Base-by-base conservation (phyloP, 805 yeast species). In the Candida wancherniae region DNA sequence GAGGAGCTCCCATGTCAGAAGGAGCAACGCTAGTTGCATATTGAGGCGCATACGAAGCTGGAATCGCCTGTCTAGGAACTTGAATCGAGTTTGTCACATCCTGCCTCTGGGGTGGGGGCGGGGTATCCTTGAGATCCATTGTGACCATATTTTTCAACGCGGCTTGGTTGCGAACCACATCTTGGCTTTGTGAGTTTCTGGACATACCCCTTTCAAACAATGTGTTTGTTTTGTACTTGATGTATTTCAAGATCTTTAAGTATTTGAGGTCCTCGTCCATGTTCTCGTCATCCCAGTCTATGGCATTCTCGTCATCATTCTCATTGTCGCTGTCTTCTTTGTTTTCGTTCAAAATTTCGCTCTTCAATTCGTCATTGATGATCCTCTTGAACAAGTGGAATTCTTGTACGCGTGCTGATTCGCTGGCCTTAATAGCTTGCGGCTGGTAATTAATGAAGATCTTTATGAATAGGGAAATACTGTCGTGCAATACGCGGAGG, bases 231-330 rank as follows among this genome's bases (percentile, higher is more conserved):
- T 63, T 66, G 44, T 66, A 64, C 47, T 62, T 57, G 35, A 66
- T 49, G 44, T 58, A 63, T 42, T 65, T 65, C 40, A 65, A 50
- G 5, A 62, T 58, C 30, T 63, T 63, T 36, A 65, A 48, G 34
- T 61, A 65, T 37, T 66, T 66, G 48, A 64, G 56, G 40, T 65
- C 71, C 41, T 66, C 71, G 39, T 64, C 69, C 68, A 65, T 54
- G 14, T 62, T 63, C 39, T 65, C 71, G 35, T 66, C 70, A 36
- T 66, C 71, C 71, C 71, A 65, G 42, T 65, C 71, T 5, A 64
- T 63, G n/a, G 50, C 60, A 12, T 47, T 49, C 11, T 48, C 51
- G 11, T 50, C 60, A 7, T 52, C 59, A 19, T 50, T 53, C 5
- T 57, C 59, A 10, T 52, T 57, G 15, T 54, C 64, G n/a, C 45